Evolutionary conservation across 2,329 filamentous ascomycete genomes (phyloP), one percentile per base, ranked within the genome.

Genomic region (Hansfordia pulvinata): DNA sequence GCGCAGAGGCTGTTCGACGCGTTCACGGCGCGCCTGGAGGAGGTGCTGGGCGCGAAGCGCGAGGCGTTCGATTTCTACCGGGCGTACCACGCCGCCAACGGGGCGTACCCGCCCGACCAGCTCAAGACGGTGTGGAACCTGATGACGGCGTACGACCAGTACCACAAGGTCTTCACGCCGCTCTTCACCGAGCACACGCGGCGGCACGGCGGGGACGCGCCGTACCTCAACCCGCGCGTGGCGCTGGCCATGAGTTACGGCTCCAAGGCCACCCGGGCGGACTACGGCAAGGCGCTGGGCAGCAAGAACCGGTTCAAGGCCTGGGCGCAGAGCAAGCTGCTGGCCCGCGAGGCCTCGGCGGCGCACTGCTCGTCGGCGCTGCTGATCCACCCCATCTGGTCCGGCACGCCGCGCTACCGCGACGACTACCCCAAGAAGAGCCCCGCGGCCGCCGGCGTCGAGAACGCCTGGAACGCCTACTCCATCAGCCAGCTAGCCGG

Each of bases 281-380:
- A 10, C 4, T 30, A 25, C 23, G 28, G 7, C 6, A 14, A 30
- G 17, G 28, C 21, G 11, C 9, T 30, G 18, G 17, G 12, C 16
- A 30, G 26, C 19, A 30, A 25, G 18, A 26, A 14, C 19, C n/a
- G 21, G 13, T 30, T 30, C 23, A 26, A 30, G 23, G 26, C 15
- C 19, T 30, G 28, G 28, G 21, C 20, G 21, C 23, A 30, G 23
- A 26, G 18, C 14, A 23, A 30, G 5, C 23, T 23, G 13, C 25
- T 26, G 12, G 28, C 20, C 5, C 23, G 21, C 5, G 11, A 15
- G 14, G 17, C 21, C 23, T 22, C 25, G 14, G 10, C 17, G 4
- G 28, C 24, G 23, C 21, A 23, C 19, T 30, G 28, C 18, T 30
- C 28, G 8, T 23, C 24, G 10, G 23, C 23, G 17, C 23, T 30